Evolutionary conservation across 2,329 filamentous ascomycete genomes (phyloP).

Genomic region (Aspergillus sp.): DNA sequence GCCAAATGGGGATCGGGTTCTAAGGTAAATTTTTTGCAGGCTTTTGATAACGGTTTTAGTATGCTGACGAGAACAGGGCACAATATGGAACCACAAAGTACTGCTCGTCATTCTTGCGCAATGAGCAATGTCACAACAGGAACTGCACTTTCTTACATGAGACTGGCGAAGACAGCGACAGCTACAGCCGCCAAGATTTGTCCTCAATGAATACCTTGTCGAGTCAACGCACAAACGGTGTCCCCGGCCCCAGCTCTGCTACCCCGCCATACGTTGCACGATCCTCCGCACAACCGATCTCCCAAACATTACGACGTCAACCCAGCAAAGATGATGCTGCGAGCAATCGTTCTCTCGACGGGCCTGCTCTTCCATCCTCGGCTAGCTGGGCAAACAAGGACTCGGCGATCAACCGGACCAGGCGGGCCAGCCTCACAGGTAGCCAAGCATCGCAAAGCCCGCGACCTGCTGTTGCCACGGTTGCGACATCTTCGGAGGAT

Average conservation of each 20-base stretch:
- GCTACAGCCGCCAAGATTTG: conserved; percentile 89
- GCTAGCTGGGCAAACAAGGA: conserved; percentile 85
- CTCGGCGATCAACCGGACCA: conserved; percentile 63
- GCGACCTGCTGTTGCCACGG: conserved; percentile 54
- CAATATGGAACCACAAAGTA: conserved; percentile 95
- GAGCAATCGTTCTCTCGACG: conserved; percentile 61
- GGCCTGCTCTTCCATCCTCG: conserved; percentile 86
- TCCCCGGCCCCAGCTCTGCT: conserved; percentile 22
- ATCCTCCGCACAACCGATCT: conserved; percentile 51
- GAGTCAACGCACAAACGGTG: conserved; percentile 60
- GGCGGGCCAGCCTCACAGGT: conserved; percentile 72
- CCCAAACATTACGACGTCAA: conserved; percentile 68
- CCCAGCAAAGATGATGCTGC: conserved; percentile 73
- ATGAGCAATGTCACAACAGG: conserved; percentile 90
- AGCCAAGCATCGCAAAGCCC: conserved; percentile 82
- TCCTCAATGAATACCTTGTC: conserved; percentile 92
- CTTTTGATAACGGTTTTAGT: not conserved
- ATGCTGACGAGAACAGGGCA: conserved; percentile 47
- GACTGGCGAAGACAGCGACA: conserved; percentile 96
- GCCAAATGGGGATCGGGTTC: conserved; percentile 79
- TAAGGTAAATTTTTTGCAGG: conserved; percentile 63
- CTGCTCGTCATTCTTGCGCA: conserved; percentile 92
- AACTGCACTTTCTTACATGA: conserved; percentile 99
- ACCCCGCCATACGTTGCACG: conserved; percentile 45
- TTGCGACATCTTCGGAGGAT: conserved; percentile 38